A percentile compares a stretch with the other conserved stretches of the same genome.
phyloP scores from a whole-genome alignment of 2,329 filamentous ascomycete genomes.

The Hymenoscyphus fructigenus region DNA sequence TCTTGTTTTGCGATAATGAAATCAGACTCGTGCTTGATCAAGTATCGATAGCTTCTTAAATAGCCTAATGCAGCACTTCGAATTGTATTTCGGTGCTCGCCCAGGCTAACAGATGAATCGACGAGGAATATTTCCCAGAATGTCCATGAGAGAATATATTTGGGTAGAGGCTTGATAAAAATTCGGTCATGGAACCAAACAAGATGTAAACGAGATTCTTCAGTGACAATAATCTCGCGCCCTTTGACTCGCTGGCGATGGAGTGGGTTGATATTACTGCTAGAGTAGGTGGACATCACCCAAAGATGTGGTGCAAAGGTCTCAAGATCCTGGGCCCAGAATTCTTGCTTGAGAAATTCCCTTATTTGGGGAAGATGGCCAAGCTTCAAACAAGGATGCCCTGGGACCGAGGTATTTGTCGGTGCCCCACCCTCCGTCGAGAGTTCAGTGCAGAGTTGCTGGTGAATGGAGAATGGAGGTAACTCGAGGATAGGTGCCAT shows the following conservation, averaged over 20 bases:
- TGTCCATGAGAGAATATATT: slow-evolving; percentile 30
- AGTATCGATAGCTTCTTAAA: slow-evolving; percentile 34
- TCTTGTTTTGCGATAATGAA: slow-evolving; percentile 35
- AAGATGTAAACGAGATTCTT: slow-evolving; percentile 4
- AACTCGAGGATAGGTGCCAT: slow-evolving; percentile 1
- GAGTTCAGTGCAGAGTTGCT: slow-evolving; percentile 4
- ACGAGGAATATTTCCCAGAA: slow-evolving; percentile 33
- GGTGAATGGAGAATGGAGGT: slow-evolving; percentile 4
- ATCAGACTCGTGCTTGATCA: slow-evolving; percentile 38
- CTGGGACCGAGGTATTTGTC: background rate
- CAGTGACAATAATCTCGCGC: slow-evolving; percentile 32
- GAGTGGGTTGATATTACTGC: slow-evolving; percentile 17
- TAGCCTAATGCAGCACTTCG: slow-evolving; percentile 31
- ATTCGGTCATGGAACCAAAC: slow-evolving; percentile 27
- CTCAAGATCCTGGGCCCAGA: background rate
- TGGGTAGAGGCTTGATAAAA: too few species aligned
- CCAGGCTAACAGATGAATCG: background rate
- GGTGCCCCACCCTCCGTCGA: background rate
- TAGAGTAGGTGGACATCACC: slow-evolving; percentile 2
- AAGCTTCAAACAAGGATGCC: background rate
- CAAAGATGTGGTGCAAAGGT: slow-evolving; percentile 5
- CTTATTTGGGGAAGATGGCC: background rate
- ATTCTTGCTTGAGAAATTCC: slow-evolving; percentile 5
- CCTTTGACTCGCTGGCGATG: slow-evolving; percentile 34
- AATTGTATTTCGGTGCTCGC: background rate